Evolutionary conservation across 805 yeast genomes (phyloP).

Genomic region (Suhomyces prunicola): DNA sequence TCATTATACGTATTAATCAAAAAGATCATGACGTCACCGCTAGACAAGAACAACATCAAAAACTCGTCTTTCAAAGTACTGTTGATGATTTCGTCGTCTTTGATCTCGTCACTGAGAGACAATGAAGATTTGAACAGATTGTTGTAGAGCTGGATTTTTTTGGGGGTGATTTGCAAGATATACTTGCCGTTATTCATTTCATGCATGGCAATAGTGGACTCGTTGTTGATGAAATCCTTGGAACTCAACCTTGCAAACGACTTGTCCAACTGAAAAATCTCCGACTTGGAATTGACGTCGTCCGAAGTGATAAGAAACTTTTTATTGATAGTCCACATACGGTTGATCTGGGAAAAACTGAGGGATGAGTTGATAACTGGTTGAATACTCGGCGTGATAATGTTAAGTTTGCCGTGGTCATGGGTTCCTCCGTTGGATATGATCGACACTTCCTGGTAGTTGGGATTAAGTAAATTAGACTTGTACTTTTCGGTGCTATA

Average conservation of each 20-base stretch:
- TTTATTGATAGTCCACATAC: constrained; percentile 70
- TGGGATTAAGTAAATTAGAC: constrained; percentile 68
- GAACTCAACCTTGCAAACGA: constrained; percentile 60
- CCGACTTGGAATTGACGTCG: constrained; percentile 58
- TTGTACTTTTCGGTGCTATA: constrained; percentile 51
- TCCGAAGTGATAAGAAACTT: constrained; percentile 72
- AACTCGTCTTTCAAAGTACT: constrained; percentile 63
- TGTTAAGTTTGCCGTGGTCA: constrained; percentile 50
- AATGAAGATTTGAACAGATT: constrained; percentile 53
- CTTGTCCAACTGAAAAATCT: constrained; percentile 60
- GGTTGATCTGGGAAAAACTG: constrained; percentile 66
- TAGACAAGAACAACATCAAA: constrained; percentile 58
- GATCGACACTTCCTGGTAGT: constrained; percentile 60
- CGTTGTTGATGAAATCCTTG: constrained; percentile 60
- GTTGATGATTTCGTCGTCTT: constrained; percentile 59
- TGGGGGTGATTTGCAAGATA: constrained; percentile 72
- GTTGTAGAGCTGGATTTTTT: constrained; percentile 58
- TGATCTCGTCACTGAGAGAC: constrained; percentile 40
- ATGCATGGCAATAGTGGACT: constrained; percentile 64
- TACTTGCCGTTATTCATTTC: constrained; percentile 53
- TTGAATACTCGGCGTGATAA: constrained; percentile 64
- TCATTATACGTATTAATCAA: constrained; percentile 39
- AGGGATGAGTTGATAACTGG: constrained; percentile 67
- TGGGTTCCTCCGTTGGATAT: constrained; percentile 69
- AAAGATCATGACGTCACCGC: constrained; percentile 66